Evolutionary conservation across 345 rosid species (phyloP), one percentile per base, ranked within the genome.

Genomic region (Odontarrhena argentea): DNA sequence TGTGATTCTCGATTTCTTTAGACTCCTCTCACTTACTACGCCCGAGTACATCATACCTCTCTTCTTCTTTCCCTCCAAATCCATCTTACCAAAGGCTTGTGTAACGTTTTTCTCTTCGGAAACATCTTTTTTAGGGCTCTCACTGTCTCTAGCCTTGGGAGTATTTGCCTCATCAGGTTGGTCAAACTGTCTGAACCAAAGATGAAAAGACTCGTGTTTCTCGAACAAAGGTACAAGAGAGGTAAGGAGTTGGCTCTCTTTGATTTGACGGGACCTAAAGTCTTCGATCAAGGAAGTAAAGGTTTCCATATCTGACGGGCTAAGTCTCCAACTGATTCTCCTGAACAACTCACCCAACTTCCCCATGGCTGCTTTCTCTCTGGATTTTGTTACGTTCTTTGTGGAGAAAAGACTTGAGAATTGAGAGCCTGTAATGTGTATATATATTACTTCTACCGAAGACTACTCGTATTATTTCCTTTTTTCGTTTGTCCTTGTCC

Each of bases 161-260:
- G 6, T 41, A 2, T 8, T 7, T 7, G 4, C 6, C 44, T 8
- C 44, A 1, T 1, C 9, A 12, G 14, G 1, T 5, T 42, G 46
- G 9, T 2, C 12, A 42, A n/a, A 42, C 46, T 42, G 13, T 42
- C 3, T 32, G 36, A 32, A 32, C 36, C 55, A 11, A 11, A 47
- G 67, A 18, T 61, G 37, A 34, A 61, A 44, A 22, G 0, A 3
- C 43, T 63, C 9, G 14, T 34, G 2, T 25, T 28, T 40, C 40
- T 51, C 0, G 15, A 65, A 5, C 57, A 63, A 63, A 37, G 13
- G 36, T 18, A 7, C 14, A 65, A 65, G 34, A 43, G 12, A 41
- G 1, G 10, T 2, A 7, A 18, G 4, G 40, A 53, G 22, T 30
- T 65, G 7, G 18, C 8, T 32, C 11, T 1, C 7, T 4, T 5